Conservation (phyloP, 2,329 filamentous ascomycete species). For the Trichoderma pleuroti region DNA sequence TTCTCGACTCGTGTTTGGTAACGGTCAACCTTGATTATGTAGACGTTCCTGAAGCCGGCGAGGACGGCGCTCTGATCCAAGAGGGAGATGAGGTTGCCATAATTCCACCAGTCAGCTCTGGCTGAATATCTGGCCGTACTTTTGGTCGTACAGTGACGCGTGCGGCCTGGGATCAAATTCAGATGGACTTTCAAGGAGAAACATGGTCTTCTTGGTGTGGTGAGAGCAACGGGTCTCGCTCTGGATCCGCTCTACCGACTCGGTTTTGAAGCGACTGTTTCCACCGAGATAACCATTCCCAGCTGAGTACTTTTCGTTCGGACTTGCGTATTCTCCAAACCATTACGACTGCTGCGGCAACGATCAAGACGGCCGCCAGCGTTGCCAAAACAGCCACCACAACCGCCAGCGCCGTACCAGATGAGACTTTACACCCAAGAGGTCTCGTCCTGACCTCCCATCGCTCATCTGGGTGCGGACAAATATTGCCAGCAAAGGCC, state of each 20-base stretch:
- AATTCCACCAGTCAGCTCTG: slow-evolving; percentile 84
- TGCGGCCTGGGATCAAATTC: neutral
- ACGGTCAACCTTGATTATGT: slow-evolving; percentile 81
- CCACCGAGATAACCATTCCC: slow-evolving; percentile 23
- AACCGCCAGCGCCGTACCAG: slow-evolving; percentile 33
- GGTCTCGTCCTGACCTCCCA: slow-evolving; percentile 38
- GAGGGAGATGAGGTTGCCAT: slow-evolving; percentile 82
- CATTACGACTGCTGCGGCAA: slow-evolving; percentile 21
- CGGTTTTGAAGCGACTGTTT: slow-evolving; percentile 1
- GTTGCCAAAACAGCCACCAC: slow-evolving; percentile 30
- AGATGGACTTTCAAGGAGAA: neutral
- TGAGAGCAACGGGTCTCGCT: slow-evolving; percentile 32
- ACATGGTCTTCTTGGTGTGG: neutral
- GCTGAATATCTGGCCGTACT: slow-evolving; percentile 42
- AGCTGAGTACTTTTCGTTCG: slow-evolving; percentile 24
- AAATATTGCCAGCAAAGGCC: slow-evolving; percentile 47
- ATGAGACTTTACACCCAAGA: slow-evolving; percentile 36
- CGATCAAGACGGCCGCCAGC: slow-evolving; percentile 26
- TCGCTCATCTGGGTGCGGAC: slow-evolving; percentile 46
- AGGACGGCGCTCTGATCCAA: slow-evolving; percentile 48
- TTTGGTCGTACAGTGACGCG: neutral
- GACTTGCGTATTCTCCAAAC: slow-evolving; percentile 24
- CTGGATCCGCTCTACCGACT: slow-evolving; percentile 24
- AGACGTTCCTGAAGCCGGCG: slow-evolving; percentile 54
- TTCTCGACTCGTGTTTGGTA: slow-evolving; percentile 70